A percentile compares a stretch with the other conserved stretches of the same genome.
Evolutionary conservation across 2,329 filamentous ascomycete species (phyloP).

Genomic region (Trichoderma sp.): DNA sequence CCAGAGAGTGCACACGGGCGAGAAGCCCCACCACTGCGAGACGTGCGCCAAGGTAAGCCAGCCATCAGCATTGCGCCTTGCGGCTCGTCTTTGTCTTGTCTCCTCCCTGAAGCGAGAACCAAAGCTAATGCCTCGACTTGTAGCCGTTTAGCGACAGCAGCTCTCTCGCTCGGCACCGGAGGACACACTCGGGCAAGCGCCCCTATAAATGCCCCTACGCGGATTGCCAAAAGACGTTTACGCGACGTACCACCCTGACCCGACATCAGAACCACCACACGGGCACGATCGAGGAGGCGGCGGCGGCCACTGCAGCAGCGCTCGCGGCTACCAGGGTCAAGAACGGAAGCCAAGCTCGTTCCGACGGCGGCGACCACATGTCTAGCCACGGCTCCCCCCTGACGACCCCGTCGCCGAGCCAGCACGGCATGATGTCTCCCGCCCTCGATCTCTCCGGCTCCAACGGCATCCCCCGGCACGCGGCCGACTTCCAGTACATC

Average conservation of each 20-base stretch:
- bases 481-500: conserved; percentile 71
- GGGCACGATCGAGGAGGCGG: conserved; percentile 91
- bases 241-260: conserved; percentile 89
- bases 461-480: conserved; percentile 66
- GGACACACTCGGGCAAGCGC: conserved; percentile 92
- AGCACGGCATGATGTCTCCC: conserved; percentile 77
- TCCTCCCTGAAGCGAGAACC: neutral
- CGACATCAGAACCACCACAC: conserved; percentile 96
- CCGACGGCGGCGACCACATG: conserved; percentile 70
- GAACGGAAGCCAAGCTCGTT: conserved; percentile 55
- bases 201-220: conserved; percentile 98
- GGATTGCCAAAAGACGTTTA: conserved; percentile 98
- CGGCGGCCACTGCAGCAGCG: conserved; percentile 83
- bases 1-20: conserved; percentile 91
- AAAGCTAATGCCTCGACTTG: conserved; percentile 1
- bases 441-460: conserved; percentile 71
- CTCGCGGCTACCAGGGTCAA: conserved; percentile 60
- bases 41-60: conserved; percentile 84
- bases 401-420: conserved; percentile 81
- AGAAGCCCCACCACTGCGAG: conserved; percentile 98
- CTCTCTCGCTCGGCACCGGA: conserved; percentile 86
- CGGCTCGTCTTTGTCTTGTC: neutral
- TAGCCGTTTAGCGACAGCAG: conserved; percentile 93
- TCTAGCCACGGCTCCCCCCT: conserved; percentile 73
- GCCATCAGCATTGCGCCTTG: neutral